Evolutionary conservation across 1,284 basidiomycete genomes (phyloP), one percentile per base, ranked within the genome.

Genomic region (Dichomitus squalens): DNA sequence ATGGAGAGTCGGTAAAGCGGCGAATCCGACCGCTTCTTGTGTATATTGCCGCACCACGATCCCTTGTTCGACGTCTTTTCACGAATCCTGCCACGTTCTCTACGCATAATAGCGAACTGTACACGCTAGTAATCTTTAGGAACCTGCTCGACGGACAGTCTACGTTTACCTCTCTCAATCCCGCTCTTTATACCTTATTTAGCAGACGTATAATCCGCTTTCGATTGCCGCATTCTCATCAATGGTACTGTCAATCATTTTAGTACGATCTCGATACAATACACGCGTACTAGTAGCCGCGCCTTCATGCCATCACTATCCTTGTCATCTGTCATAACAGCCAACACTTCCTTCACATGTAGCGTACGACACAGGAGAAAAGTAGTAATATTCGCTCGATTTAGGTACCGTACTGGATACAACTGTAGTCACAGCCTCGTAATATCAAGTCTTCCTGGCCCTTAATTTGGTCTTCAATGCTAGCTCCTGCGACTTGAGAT

Each of bases 41-140:
- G 54, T 62, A 62, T 56, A 60, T 60, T 52, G 21, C 38, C 46
- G 40, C 50, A 18, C 56, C 61, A 67, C 66, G 66, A 67, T 64
- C 62, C 31, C 58, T 62, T 53, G 51, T 55, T 49, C 66, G 46
- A 65, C 63, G 64, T 63, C 60, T 53, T 49, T 52, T 67, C 56
- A 67, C 63, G 64, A 66, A 62, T 56, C 49, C 56, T 47, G 49
- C 50, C 59, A 64, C 62, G 62, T 59, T 49, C 55, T 49, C 48
- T 36, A 60, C 53, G 61, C 57, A 44, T 56, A 57, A 56, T 58
- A 52, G 51, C 54, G 52, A 49, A 59, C 40, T 57, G 57, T 62
- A 62, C 54, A 57, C 55, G 50, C 54, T 56, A 54, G 54, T 49
- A 58, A 52, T 48, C 49, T 53, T 41, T 46, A 33, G 56, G 34